Evolutionary conservation across 2,329 filamentous ascomycete species (phyloP).

Genomic region (Fusarium chaquense): DNA sequence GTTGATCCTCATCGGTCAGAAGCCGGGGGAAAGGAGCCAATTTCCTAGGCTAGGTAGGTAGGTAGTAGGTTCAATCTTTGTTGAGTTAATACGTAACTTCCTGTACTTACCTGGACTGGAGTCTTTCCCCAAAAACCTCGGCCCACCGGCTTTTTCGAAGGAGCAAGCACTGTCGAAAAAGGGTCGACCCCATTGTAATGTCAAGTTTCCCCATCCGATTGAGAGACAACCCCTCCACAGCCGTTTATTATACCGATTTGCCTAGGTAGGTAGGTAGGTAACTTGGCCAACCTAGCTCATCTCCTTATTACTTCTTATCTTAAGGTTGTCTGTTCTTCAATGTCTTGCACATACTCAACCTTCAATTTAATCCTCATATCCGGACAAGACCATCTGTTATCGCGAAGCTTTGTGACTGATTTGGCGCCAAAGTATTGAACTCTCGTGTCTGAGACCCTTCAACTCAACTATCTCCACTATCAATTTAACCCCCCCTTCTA

Average conservation of each 20-base stretch:
- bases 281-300: background rate
- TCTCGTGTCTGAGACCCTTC: constrained; percentile 28
- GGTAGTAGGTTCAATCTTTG: constrained; percentile 11
- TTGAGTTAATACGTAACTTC: constrained; percentile 26
- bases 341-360: background rate
- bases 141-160: constrained; percentile 40
- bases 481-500: constrained; percentile 16
- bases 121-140: constrained; percentile 42
- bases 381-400: background rate
- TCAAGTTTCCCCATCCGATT: constrained; percentile 39
- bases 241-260: constrained; percentile 12
- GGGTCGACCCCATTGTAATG: constrained; percentile 31
- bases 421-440: constrained; percentile 3
- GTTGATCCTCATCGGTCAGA: background rate
- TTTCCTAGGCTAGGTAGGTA: background rate
- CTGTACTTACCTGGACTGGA: constrained; percentile 18
- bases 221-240: constrained; percentile 38
- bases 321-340: background rate
- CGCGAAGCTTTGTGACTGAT: constrained; percentile 1
- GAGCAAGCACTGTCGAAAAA: constrained; percentile 43
- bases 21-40: constrained; percentile 33
- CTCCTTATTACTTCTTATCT: constrained; percentile 9
- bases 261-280: background rate
- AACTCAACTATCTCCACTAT: constrained; percentile 31
- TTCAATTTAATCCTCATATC: background rate